phyloP scores from a whole-genome alignment of 2,329 filamentous ascomycete species.

The Zymoseptoria crescenta region DNA sequence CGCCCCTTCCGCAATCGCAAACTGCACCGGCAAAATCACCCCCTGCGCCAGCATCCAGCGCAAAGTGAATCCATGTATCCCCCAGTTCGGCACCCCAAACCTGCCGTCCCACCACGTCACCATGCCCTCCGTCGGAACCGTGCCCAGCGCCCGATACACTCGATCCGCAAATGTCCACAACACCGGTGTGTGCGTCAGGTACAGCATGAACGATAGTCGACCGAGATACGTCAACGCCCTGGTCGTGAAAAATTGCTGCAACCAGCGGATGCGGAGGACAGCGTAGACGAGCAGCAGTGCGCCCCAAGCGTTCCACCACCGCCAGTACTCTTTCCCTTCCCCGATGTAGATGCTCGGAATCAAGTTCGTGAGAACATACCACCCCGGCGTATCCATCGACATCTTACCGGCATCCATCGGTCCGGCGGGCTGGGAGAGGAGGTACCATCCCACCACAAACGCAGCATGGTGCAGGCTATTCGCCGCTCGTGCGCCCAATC shows the following conservation, averaged over 20 bases:
- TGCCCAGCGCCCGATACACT: conserved; percentile 44
- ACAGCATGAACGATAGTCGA: conserved; percentile 53
- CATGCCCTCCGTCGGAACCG: conserved; percentile 5
- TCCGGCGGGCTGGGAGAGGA: conserved; percentile 13
- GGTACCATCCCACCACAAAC: conserved; percentile 11
- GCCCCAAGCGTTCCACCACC: conserved; percentile 51
- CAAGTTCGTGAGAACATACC: background rate
- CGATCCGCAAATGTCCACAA: conserved; percentile 47
- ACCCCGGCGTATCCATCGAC: background rate
- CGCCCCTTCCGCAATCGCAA: conserved; percentile 51
- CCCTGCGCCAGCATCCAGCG: conserved; percentile 48
- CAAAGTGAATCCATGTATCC: conserved; percentile 46
- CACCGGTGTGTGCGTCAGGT: conserved; percentile 53
- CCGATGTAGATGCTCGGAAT: background rate
- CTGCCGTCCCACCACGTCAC: conserved; percentile 10
- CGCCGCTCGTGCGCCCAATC: background rate
- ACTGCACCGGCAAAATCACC: conserved; percentile 46
- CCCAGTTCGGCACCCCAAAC: conserved; percentile 40
- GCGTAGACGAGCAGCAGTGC: conserved; percentile 46
- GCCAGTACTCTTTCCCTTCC: conserved; percentile 26
- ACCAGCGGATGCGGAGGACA: conserved; percentile 37
- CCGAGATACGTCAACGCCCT: conserved; percentile 49
- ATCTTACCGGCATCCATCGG: conserved; percentile 5
- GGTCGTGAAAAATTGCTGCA: conserved; percentile 46
- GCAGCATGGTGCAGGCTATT: conserved; percentile 4